Conservation (phyloP, 1,284 basidiomycete genomes). For the Wallemia hederae region DNA sequence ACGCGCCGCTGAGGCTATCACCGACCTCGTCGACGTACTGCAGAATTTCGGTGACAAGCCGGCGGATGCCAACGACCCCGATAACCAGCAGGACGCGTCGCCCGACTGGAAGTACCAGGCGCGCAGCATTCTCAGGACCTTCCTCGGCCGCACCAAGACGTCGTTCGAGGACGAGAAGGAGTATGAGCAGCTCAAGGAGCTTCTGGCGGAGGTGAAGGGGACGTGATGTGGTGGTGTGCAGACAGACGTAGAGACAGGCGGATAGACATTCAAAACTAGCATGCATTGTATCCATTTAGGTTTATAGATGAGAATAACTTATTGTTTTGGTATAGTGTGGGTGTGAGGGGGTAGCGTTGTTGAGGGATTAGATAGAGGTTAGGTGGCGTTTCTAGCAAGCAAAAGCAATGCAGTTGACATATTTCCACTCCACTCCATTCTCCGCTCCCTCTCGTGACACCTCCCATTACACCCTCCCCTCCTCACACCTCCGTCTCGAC, state of each 20-base stretch:
- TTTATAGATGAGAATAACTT: neutral
- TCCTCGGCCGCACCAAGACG: constrained; percentile 36
- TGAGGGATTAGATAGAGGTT: no score
- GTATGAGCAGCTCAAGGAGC: constrained; percentile 35
- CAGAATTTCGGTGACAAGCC: constrained; percentile 48
- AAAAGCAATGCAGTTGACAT: no score
- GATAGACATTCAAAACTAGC: no score
- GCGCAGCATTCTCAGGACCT: constrained; percentile 57
- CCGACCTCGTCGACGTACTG: constrained; percentile 53
- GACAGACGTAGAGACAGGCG: no score
- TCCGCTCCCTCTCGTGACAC: no score
- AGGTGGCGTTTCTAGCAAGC: no score
- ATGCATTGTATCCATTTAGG: neutral
- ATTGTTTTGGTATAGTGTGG: no score
- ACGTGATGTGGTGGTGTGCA: no score
- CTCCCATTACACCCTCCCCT: no score
- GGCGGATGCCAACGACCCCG: constrained; percentile 13
- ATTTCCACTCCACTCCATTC: no score
- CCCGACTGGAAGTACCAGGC: constrained; percentile 54
- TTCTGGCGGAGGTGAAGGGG: constrained; percentile 19
- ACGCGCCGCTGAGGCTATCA: constrained; percentile 42
- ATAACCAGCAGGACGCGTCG: constrained; percentile 10
- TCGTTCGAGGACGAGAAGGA: constrained; percentile 58
- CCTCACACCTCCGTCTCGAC: neutral
- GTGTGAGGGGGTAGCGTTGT: no score